Evolutionary conservation across 768 basidiomycete species (phyloP), one percentile per base, ranked within the genome.

Genomic region (Leccinum truebloodii): DNA sequence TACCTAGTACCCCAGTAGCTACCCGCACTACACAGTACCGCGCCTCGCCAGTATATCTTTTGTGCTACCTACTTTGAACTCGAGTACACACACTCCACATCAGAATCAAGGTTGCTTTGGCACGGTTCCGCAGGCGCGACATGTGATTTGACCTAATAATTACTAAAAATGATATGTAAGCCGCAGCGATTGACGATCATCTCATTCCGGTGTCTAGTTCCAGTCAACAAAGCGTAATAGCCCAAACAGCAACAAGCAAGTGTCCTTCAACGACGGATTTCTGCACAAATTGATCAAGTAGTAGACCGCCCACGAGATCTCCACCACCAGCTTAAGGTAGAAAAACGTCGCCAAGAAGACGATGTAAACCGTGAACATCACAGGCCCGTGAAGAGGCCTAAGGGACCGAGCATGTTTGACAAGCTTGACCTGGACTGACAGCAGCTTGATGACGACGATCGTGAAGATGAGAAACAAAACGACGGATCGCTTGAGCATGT

Each of bases 401-500:
- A 73, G 71, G 1, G 71, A 61, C 10, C 71, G 71, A 16, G 62
- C 65, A 1, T 69, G 65, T 26, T 67, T 73, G 62, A 73, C 63
- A 32, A 72, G 71, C 39, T 69, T 73, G 60, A 73, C 63, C 6
- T 73, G 71, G 55, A 72, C 58, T 54, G 67, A 60, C 20, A 73
- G 59, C 46, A 73, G 12, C 59, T 73, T 73, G 67, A 72, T 58
- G 62, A 66, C 62, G 61, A 72, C 61, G 67, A 72, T 69, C 54
- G 71, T 57, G 37, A 73, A 71, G 62, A 72, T 67, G 64, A 72
- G 60, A 54, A 71, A 69, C 39, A 67, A 63, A 48, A 71, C 57
- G 39, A 73, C 62, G 55, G 71, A 73, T 57, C 67, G 71, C 59
- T 66, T 73, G 56, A 71, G 55, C 64, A 73, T 69, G 53, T 69